phyloP scores from a whole-genome alignment of 208 protist genomes.

The Tritrichomonas foetus region DNA sequence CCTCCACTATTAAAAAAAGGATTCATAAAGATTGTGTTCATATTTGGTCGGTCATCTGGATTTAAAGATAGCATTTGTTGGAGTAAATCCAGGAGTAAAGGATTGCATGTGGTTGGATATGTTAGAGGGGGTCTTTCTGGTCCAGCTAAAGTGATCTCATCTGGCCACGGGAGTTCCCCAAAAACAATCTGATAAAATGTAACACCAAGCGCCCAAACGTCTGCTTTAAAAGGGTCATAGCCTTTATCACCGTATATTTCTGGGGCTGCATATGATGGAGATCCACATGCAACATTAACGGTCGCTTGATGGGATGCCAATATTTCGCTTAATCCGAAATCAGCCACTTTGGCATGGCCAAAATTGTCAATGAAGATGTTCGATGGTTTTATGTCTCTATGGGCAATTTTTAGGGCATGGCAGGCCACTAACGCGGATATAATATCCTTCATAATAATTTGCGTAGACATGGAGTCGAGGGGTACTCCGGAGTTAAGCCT shows the following conservation, averaged over 20 bases:
- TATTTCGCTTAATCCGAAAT: background rate
- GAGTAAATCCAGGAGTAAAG: too few species aligned
- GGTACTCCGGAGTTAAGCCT: background rate
- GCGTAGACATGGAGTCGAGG: background rate
- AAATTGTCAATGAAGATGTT: background rate
- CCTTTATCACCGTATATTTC: background rate
- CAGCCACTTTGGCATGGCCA: background rate
- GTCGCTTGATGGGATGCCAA: background rate
- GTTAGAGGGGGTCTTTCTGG: too few species aligned
- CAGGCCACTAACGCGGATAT: background rate
- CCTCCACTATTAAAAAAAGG: too few species aligned
- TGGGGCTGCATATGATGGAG: background rate
- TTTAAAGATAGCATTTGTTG: too few species aligned
- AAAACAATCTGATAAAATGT: slow-evolving; percentile 35
- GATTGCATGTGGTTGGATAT: too few species aligned
- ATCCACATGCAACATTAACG: background rate
- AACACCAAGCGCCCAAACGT: background rate
- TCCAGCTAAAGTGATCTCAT: background rate
- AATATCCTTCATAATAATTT: background rate
- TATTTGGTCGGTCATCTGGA: too few species aligned
- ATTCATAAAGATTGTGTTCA: too few species aligned
- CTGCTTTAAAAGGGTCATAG: slow-evolving; percentile 1
- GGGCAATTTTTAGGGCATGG: background rate
- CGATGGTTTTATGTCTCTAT: slow-evolving; percentile 27
- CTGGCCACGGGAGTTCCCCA: slow-evolving; percentile 13